Conservation (phyloP, 306 rosid genomes). For the Hippophae rhamnoides region DNA sequence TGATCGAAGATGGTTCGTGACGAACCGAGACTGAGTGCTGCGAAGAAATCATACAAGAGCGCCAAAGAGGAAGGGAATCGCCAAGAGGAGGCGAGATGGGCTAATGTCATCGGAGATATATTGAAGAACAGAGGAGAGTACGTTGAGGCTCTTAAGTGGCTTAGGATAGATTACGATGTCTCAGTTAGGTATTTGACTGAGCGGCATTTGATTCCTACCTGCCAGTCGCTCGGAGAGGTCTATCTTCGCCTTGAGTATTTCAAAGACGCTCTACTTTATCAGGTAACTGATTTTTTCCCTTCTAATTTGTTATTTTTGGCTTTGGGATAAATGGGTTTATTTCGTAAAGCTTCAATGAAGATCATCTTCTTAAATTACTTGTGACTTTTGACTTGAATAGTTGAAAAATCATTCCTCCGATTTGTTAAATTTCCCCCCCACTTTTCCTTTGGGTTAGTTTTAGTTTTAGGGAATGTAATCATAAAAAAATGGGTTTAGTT, state of each 20-base stretch:
- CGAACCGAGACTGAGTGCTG: slow-evolving; percentile 34
- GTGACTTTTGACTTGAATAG: no score
- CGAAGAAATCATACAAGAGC: slow-evolving; percentile 48
- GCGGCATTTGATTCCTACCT: slow-evolving; percentile 59
- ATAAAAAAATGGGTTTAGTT: neutral
- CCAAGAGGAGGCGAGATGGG: slow-evolving; percentile 89
- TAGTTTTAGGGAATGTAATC: no score
- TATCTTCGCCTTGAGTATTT: slow-evolving; percentile 66
- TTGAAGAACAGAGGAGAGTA: slow-evolving; percentile 70
- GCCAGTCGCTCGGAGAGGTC: slow-evolving; percentile 89
- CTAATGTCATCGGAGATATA: slow-evolving; percentile 63
- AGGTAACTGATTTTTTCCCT: slow-evolving; percentile 26
- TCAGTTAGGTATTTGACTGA: slow-evolving; percentile 42
- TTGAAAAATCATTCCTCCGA: no score
- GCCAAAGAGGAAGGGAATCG: slow-evolving; percentile 64
- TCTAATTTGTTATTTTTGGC: neutral
- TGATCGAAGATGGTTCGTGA: slow-evolving; percentile 35
- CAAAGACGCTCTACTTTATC: slow-evolving; percentile 54
- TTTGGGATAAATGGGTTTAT: neutral
- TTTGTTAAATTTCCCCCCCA: no score
- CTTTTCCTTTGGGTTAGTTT: neutral
- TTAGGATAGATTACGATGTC: slow-evolving; percentile 59
- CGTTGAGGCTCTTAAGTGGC: slow-evolving; percentile 70
- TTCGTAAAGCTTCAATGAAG: no score
- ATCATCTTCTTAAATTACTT: no score